These are phyloP conservation scores for Phytophthora boehmeriae DNA, from an alignment of 352 stramenopile genomes.

Conservation along the genomic window DNA sequence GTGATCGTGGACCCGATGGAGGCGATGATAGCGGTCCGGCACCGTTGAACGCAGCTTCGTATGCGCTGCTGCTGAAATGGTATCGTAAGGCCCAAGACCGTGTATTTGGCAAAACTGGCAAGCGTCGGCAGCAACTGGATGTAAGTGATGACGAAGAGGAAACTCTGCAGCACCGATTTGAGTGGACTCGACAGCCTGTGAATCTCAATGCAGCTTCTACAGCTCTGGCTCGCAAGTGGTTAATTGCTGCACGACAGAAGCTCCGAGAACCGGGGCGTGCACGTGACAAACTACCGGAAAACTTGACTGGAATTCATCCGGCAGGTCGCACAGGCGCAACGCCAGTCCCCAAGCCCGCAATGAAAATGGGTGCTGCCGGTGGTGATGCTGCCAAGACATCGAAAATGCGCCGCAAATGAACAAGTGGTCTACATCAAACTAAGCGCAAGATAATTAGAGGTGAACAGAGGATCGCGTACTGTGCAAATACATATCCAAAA, in stretches of 20 bases:
- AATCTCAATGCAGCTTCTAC: constrained; percentile 77
- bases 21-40: constrained; percentile 59
- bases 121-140: constrained; percentile 62
- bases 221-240: constrained; percentile 83
- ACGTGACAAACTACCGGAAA: constrained; percentile 46
- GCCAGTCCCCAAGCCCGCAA: constrained; percentile 67
- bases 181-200: constrained; percentile 83
- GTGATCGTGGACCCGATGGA: constrained; percentile 11
- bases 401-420: constrained; percentile 73
- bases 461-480: background rate
- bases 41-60: constrained; percentile 84
- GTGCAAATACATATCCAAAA: constrained; percentile 29
- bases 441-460: background rate
- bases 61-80: constrained; percentile 92
- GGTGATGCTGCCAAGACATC: constrained; percentile 57
- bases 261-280: constrained; percentile 57
- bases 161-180: constrained; percentile 58
- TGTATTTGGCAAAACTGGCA: constrained; percentile 81
- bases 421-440: constrained; percentile 1
- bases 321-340: constrained; percentile 58
- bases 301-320: constrained; percentile 59
- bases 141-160: constrained; percentile 91
- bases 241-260: constrained; percentile 66
- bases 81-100: constrained; percentile 90
- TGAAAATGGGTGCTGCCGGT: constrained; percentile 80